phyloP scores from a whole-genome alignment of 192 early-diverging fungal genomes.

The Rhizoclosmatium globosum region DNA sequence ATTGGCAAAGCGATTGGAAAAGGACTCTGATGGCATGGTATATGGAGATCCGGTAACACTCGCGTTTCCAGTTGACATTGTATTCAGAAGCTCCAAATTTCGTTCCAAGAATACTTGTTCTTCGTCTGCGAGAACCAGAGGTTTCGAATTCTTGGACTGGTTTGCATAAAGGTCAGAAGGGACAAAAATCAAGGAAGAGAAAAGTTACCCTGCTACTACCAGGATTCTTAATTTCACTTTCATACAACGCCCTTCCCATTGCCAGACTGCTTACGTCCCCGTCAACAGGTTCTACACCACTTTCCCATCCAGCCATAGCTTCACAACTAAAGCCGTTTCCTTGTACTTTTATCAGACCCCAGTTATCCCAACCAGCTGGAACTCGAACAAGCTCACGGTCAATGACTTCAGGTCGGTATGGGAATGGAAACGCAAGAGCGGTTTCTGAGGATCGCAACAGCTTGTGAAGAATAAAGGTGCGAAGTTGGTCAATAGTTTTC shows the following conservation, averaged over 20 bases:
- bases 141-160: conserved; percentile 42
- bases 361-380: conserved; percentile 94
- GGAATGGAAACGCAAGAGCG: conserved; percentile 60
- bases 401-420: conserved; percentile 77
- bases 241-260: conserved; percentile 41
- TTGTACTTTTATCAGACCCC: conserved; percentile 81
- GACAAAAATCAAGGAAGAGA: not conserved
- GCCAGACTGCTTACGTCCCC: conserved; percentile 9
- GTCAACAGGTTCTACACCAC: conserved; percentile 42
- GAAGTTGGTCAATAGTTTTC: conserved; percentile 76
- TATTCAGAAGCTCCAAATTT: conserved; percentile 73
- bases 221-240: conserved; percentile 42
- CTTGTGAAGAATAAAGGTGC: conserved; percentile 83
- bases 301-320: conserved; percentile 63
- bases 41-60: conserved; percentile 13
- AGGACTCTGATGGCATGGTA: conserved; percentile 46
- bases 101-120: conserved; percentile 89
- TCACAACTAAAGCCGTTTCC: conserved; percentile 44
- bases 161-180: not conserved
- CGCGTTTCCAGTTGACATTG: conserved; percentile 17
- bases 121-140: conserved; percentile 79
- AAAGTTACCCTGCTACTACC: conserved; percentile 31
- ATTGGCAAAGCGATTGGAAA: conserved; percentile 56
- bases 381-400: conserved; percentile 90
- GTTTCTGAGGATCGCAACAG: conserved; percentile 50